Conservation (phyloP, 2,329 filamentous ascomycete species). For the Gaeumannomyces tritici region DNA sequence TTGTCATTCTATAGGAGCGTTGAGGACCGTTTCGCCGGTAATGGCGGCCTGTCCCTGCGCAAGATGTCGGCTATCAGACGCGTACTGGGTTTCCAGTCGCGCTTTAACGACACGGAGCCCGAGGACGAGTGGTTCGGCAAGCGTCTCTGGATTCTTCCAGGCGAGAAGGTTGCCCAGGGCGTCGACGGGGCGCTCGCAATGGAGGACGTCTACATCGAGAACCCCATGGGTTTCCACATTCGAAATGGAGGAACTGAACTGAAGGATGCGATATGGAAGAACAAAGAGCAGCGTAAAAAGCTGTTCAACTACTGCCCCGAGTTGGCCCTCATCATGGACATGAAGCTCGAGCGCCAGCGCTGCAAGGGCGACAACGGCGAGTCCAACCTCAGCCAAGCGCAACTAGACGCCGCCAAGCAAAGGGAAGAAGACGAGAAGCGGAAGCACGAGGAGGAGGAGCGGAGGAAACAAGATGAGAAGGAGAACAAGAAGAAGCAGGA, state of each 20-base stretch:
- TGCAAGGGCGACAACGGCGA: slow-evolving; percentile 27
- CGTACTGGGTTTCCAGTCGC: slow-evolving; percentile 36
- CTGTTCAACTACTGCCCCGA: slow-evolving; percentile 49
- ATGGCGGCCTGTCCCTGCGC: slow-evolving; percentile 44
- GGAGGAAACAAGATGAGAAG: slow-evolving; percentile 2
- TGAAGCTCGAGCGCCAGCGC: slow-evolving; percentile 42
- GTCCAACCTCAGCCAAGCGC: slow-evolving; percentile 11
- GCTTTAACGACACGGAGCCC: slow-evolving; percentile 38
- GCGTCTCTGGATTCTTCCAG: slow-evolving; percentile 35
- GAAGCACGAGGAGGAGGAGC: slow-evolving; percentile 4
- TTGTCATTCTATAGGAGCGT: slow-evolving; percentile 16
- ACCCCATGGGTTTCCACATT: slow-evolving; percentile 46
- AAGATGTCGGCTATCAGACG: slow-evolving; percentile 39
- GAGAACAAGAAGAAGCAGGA: slow-evolving; percentile 5
- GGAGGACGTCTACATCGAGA: slow-evolving; percentile 37
- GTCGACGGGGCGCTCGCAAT: slow-evolving; percentile 34
- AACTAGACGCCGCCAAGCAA: slow-evolving; percentile 8
- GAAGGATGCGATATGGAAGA: slow-evolving; percentile 35
- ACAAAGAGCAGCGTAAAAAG: slow-evolving; percentile 28
- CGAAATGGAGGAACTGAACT: slow-evolving; percentile 31
- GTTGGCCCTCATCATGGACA: slow-evolving; percentile 43
- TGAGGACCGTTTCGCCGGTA: slow-evolving; percentile 38
- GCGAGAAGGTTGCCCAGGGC: slow-evolving; percentile 34
- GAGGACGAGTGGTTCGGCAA: slow-evolving; percentile 48
- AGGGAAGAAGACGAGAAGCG: slow-evolving; percentile 6